A percentile compares a stretch with the other conserved stretches of the same genome.
These are phyloP conservation scores for Mytilinidion resinicola DNA, from an alignment of 495 filamentous ascomycete genomes.

Conservation along the genomic window DNA sequence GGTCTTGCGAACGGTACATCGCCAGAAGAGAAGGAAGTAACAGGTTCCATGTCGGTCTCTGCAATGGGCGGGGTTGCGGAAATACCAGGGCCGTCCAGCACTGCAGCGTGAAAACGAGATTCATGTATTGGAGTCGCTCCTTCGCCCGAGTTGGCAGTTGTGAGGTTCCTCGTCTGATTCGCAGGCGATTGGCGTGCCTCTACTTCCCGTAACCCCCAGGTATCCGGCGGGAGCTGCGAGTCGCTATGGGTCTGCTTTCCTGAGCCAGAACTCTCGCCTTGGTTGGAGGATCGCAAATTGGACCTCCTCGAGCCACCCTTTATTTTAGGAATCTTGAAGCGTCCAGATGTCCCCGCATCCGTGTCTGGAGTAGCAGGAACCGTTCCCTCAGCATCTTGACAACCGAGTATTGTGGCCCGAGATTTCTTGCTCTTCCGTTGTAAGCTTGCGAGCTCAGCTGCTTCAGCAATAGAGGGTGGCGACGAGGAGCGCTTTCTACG, in stretches of 20 bases:
- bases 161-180: neutral
- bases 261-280: neutral
- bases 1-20: slow-evolving; percentile 21
- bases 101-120: slow-evolving; percentile 8
- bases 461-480: slow-evolving; percentile 54
- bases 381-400: slow-evolving; percentile 21
- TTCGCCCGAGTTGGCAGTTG: neutral
- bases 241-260: neutral
- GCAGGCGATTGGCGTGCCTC: slow-evolving; percentile 6
- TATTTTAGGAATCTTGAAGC: slow-evolving; percentile 20
- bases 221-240: slow-evolving; percentile 4
- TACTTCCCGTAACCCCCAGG: slow-evolving; percentile 18
- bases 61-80: slow-evolving; percentile 38
- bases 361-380: slow-evolving; percentile 27
- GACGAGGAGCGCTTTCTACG: slow-evolving; percentile 49
- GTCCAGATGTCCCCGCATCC: slow-evolving; percentile 15
- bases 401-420: slow-evolving; percentile 17
- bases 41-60: slow-evolving; percentile 35
- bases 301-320: slow-evolving; percentile 8
- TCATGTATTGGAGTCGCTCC: slow-evolving; percentile 6
- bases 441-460: slow-evolving; percentile 45
- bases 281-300: slow-evolving; percentile 19
- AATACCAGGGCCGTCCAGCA: slow-evolving; percentile 26
- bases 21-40: slow-evolving; percentile 18
- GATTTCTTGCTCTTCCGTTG: slow-evolving; percentile 36